Conservation (phyloP, 768 basidiomycete genomes). For the Panellus pusillus region DNA sequence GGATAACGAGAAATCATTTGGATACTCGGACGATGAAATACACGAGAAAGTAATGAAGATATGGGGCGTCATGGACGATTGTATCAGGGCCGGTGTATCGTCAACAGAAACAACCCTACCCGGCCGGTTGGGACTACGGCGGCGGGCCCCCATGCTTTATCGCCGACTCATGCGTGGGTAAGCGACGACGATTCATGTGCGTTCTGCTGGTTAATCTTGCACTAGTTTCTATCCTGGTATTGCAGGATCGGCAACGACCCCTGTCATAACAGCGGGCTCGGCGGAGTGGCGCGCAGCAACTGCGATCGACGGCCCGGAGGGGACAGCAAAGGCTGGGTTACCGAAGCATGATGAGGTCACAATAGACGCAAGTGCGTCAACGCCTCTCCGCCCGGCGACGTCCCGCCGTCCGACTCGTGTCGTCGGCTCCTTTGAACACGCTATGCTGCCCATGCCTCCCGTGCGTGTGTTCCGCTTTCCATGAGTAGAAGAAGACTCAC, state of each 20-base stretch:
- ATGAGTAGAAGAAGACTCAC: background rate
- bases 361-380: slow-evolving; percentile 19
- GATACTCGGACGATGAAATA: slow-evolving; percentile 73
- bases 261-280: slow-evolving; percentile 33
- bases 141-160: slow-evolving; percentile 89
- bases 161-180: slow-evolving; percentile 88
- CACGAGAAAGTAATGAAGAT: slow-evolving; percentile 76
- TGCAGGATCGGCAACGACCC: slow-evolving; percentile 27
- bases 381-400: slow-evolving; percentile 12
- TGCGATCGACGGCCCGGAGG: slow-evolving; percentile 22
- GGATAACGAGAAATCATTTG: slow-evolving; percentile 86
- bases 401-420: slow-evolving; percentile 43
- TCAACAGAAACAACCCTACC: slow-evolving; percentile 79
- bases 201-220: slow-evolving; percentile 2
- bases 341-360: slow-evolving; percentile 20
- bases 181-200: slow-evolving; percentile 15
- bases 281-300: slow-evolving; percentile 21
- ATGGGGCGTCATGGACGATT: slow-evolving; percentile 92
- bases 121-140: slow-evolving; percentile 75
- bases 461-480: slow-evolving; percentile 41
- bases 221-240: slow-evolving; percentile 52
- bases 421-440: slow-evolving; percentile 77
- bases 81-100: slow-evolving; percentile 84
- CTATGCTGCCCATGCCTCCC: slow-evolving; percentile 78
- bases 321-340: slow-evolving; percentile 4